Conservation (phyloP, 148 eudicot genomes). For the Fagopyrum tataricum region DNA sequence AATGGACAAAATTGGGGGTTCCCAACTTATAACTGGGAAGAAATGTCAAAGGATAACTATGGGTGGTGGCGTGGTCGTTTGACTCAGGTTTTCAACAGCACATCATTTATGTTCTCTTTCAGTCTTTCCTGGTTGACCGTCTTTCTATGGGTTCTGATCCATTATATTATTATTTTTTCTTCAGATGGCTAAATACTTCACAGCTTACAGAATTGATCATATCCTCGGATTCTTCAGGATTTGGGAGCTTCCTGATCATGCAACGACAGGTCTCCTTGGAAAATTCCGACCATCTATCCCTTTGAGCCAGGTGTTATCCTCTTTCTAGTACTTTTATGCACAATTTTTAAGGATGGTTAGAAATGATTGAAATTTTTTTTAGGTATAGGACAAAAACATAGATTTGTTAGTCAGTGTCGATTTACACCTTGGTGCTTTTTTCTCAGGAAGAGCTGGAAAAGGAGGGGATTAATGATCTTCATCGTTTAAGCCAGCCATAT, state of each 20-base stretch:
- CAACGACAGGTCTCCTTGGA: constrained; percentile 90
- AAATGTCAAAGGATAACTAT: constrained; percentile 97
- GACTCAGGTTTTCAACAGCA: constrained; percentile 59
- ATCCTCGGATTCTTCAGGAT: constrained; percentile 96
- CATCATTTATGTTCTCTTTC: background rate
- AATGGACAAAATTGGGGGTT: constrained; percentile 99
- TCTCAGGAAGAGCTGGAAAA: constrained; percentile 82
- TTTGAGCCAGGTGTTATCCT: constrained; percentile 58
- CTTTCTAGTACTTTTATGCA: background rate
- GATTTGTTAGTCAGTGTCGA: background rate
- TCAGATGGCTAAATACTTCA: constrained; percentile 94
- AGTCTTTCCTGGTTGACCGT: background rate
- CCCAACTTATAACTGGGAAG: constrained; percentile 98
- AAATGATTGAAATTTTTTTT: background rate
- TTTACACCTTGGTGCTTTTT: background rate
- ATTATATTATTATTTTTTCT: constrained; percentile 3
- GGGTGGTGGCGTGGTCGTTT: constrained; percentile 98
- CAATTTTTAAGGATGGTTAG: background rate
- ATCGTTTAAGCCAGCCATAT: constrained; percentile 81
- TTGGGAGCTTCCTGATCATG: constrained; percentile 98
- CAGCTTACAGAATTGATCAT: constrained; percentile 95
- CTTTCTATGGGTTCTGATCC: background rate
- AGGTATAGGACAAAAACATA: background rate
- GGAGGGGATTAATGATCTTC: constrained; percentile 93
- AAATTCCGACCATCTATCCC: constrained; percentile 95